Base-by-base conservation (phyloP, 306 rosid genomes). In the Vicia villosa region DNA sequence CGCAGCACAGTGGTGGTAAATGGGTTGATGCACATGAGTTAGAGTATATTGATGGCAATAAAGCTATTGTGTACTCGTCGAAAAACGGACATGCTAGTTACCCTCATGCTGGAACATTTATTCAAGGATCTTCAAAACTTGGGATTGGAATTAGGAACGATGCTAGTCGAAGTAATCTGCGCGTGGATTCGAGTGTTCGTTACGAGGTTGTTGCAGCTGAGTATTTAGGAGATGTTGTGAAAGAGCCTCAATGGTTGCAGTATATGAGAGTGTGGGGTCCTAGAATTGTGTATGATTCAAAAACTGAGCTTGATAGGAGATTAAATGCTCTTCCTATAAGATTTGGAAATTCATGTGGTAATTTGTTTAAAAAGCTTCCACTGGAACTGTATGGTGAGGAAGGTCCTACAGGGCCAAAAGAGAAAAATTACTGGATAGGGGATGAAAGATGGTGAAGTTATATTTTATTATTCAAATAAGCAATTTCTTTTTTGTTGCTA, bases 401-500 rank as follows among this genome's bases (percentile, higher is more conserved):
- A 56, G 85, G 85, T 77, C 85, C 85, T 68, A 73, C 82, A 68
- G 82, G 85, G 59, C 82, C 85, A 56, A 81, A 73, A 40, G 74
- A 81, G 79, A 81, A 81, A 63, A 73, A 81, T 77, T 63, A 77
- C 56, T 81, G 85, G 85, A 40, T 56, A 38, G 85, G 85, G 56
- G 85, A 81, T 69, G 82, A 81, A 81, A 77, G 85, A 69, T 77
- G 85, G 82, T 81, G 76, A 73, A 47, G 4, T 49, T 63, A n/a
- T n/a, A n/a, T n/a, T n/a, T n/a, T n/a, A 46, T 59, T 63, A 55
- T 30, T 63, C 67, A 34, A 51, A 52, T 73, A 26, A 14, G 47
- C 41, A 73, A 47, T 28, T 36, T 45, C 20, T 68, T 13, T n/a
- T n/a, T n/a, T n/a, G n/a, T n/a, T 40, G 59, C 45, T 42, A 38